Base-by-base conservation (phyloP, 2,329 filamentous ascomycete species). In the Alternaria sp. region DNA sequence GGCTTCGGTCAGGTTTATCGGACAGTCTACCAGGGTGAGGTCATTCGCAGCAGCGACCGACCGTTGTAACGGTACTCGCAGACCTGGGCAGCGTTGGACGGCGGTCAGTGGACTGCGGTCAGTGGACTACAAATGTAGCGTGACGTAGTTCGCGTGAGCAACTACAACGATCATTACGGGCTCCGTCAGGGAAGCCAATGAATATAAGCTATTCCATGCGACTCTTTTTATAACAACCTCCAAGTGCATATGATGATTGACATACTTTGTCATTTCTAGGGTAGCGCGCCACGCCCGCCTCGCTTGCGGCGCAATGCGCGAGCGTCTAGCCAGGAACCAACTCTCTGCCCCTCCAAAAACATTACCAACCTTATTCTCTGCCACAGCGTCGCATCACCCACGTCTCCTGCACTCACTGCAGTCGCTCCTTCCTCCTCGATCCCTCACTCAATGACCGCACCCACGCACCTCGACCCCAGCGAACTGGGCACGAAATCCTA, bases 401-500 rank as follows among this genome's bases (percentile, higher is more conserved):
- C 21, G 13, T 12, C 36, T n/a, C 25, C 51, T 25, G 9, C 25
- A 26, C 13, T 17, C 10, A 3, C 26, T 6, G 11, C 60, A 36
- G 11, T 23, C 44, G 15, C 25, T 45, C 17, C n/a, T 43, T 32
- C 19, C 7, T 10, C 17, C 32, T 15, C 25, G 23, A 13, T n/a
- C 25, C 32, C 4, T 1, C 26, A 17, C 8, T 3, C 25, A 15
- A 73, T 75, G 72, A 59, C 73, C 4, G 60, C 59, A 1, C 74
- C 70, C 3, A 69, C 70, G 9, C 73, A 78, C 72, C 89, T 97
- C 25, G 87, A 91, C 68, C 92, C 93, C 17, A 97, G 87, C 85
- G 77, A 88, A 78, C 87, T 98, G 28, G 95, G 95, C 54, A 97
- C 93, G 28, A 97, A 93, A 81, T 90, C 73, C 71, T 83, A 83